phyloP scores from a whole-genome alignment of 2,329 filamentous ascomycete genomes.

The Aureobasidium vineae region DNA sequence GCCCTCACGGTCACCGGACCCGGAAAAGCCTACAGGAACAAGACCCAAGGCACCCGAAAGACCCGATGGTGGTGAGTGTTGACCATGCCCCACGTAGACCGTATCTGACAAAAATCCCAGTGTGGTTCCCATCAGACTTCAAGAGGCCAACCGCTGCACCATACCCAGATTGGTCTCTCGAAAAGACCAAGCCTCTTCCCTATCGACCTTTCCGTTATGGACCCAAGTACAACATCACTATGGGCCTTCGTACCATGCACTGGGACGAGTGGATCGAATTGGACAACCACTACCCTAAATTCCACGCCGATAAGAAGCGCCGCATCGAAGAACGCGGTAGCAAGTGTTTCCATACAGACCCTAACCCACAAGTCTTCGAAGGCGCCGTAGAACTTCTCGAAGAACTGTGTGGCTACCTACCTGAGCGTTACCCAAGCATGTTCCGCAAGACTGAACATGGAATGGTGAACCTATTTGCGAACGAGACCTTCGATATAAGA shows the following conservation, averaged over 20 bases:
- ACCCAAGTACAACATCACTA: conserved; percentile 72
- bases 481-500: conserved; percentile 68
- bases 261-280: conserved; percentile 81
- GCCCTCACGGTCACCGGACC: conserved; percentile 41
- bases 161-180: conserved; percentile 67
- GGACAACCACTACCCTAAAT: conserved; percentile 73
- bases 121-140: conserved; percentile 61
- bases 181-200: conserved; percentile 67
- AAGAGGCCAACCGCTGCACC: conserved; percentile 58
- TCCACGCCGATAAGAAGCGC: conserved; percentile 66
- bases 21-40: conserved; percentile 45
- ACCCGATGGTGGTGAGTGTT: conserved; percentile 48
- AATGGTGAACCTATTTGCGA: conserved; percentile 68
- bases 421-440: conserved; percentile 70
- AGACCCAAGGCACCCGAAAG: conserved; percentile 40
- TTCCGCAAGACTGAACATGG: conserved; percentile 63
- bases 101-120: conserved; percentile 33
- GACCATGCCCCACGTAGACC: not conserved
- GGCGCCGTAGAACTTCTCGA: conserved; percentile 74
- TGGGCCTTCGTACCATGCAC: conserved; percentile 69
- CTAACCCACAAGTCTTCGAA: conserved; percentile 57
- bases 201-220: conserved; percentile 78
- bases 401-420: conserved; percentile 68
- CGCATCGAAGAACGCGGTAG: conserved; percentile 65
- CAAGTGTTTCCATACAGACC: conserved; percentile 67